Percentiles rank a stretch among this genome's conserved stretches.
These are phyloP conservation scores for Colletotrichum sp. DNA, from an alignment of 2,329 filamentous ascomycete species.

Conservation along the genomic window DNA sequence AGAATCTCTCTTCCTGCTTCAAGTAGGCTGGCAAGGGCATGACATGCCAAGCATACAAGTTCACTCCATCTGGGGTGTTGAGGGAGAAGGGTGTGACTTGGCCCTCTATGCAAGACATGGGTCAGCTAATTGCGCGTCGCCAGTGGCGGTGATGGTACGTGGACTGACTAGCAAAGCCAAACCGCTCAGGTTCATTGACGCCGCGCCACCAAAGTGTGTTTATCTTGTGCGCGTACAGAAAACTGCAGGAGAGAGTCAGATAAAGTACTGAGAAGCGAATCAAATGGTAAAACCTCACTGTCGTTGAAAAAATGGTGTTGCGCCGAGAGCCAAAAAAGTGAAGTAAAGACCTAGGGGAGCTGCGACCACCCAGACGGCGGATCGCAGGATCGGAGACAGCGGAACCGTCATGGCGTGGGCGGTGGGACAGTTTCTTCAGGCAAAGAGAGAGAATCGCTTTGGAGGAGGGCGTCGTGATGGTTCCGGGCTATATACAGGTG, in stretches of 20 bases:
- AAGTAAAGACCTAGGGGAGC: conserved; percentile 70
- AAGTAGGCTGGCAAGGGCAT: conserved; percentile 80
- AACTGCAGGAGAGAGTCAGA: conserved; percentile 52
- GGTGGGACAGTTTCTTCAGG: too few species aligned
- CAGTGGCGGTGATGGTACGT: not conserved
- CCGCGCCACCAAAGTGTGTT: conserved; percentile 76
- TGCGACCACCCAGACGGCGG: conserved; percentile 59
- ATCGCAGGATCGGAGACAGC: conserved; percentile 37
- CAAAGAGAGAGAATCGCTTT: not conserved
- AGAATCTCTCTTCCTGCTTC: conserved; percentile 69
- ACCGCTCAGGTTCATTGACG: conserved; percentile 77
- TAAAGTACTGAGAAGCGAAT: too few species aligned
- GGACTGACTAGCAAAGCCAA: conserved; percentile 80
- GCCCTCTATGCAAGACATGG: conserved; percentile 60
- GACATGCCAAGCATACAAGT: conserved; percentile 89
- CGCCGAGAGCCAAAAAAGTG: conserved; percentile 67
- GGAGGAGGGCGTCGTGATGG: not conserved
- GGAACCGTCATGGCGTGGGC: conserved; percentile 29
- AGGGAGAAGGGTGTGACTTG: conserved; percentile 89
- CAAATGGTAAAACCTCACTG: conserved; percentile 64
- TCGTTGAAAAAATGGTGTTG: conserved; percentile 76
- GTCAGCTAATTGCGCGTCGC: not conserved
- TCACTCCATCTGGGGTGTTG: conserved; percentile 75
- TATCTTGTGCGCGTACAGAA: conserved; percentile 83
- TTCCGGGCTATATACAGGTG: conserved; percentile 10